Evolutionary conservation across 2,329 filamentous ascomycete species (phyloP).

Genomic region (Celoporthe dispersa): DNA sequence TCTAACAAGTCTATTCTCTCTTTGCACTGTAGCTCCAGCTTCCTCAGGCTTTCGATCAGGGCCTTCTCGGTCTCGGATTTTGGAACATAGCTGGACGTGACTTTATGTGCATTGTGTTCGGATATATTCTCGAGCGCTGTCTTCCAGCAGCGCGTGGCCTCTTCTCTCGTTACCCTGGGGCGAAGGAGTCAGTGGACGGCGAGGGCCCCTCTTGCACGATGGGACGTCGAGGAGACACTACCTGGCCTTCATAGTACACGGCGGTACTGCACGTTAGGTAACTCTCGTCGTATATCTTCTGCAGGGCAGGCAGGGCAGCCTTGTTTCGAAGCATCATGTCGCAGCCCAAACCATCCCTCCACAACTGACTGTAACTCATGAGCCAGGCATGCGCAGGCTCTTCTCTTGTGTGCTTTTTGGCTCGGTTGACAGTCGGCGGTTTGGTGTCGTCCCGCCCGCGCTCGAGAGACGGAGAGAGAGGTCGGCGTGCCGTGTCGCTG

Average conservation of each 20-base stretch:
- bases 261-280: slow-evolving; percentile 94
- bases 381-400: slow-evolving; percentile 15
- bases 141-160: slow-evolving; percentile 90
- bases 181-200: slow-evolving; percentile 15
- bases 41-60: slow-evolving; percentile 77
- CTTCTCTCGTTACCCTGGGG: slow-evolving; percentile 82
- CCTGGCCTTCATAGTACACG: slow-evolving; percentile 93
- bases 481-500: not conserved
- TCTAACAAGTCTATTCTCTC: slow-evolving; percentile 89
- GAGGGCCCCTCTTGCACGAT: not conserved
- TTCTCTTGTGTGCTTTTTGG: not conserved
- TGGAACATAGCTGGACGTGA: slow-evolving; percentile 70
- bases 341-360: slow-evolving; percentile 23
- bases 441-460: not conserved
- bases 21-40: slow-evolving; percentile 89
- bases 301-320: slow-evolving; percentile 69
- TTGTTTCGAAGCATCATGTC: slow-evolving; percentile 58
- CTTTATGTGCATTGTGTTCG: slow-evolving; percentile 78
- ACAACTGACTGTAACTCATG: slow-evolving; percentile 17
- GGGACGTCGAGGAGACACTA: slow-evolving; percentile 44
- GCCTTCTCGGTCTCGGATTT: slow-evolving; percentile 83
- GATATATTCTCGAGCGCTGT: slow-evolving; percentile 86
- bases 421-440: not conserved
- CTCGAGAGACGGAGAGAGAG: not conserved
- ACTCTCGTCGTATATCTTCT: slow-evolving; percentile 97